Conservation (phyloP, 306 rosid species). For the apple (Malus domestica) region DNA sequence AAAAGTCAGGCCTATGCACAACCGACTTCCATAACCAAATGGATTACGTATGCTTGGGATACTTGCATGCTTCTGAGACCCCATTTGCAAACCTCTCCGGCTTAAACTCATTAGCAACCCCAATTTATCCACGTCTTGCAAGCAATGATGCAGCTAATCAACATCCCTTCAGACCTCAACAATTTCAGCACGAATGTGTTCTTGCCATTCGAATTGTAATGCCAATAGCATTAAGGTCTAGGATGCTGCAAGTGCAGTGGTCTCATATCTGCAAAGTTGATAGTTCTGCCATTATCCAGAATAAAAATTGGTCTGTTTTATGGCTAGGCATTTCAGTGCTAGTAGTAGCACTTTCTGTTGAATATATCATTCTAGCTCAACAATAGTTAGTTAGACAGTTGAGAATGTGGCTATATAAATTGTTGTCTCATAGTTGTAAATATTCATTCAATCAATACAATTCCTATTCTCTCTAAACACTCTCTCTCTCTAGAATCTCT, state of each 20-base stretch:
- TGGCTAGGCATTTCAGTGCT: not conserved
- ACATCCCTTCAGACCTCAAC: slow-evolving; percentile 1
- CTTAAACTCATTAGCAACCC: slow-evolving; percentile 8
- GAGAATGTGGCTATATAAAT: too few species aligned
- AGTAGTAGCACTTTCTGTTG: not conserved
- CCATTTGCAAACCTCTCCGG: slow-evolving; percentile 15
- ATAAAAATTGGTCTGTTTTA: slow-evolving; percentile 10
- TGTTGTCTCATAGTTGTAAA: too few species aligned
- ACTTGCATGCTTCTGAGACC: not conserved
- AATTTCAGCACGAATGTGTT: slow-evolving; percentile 6
- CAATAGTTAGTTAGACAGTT: too few species aligned
- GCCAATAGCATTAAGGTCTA: slow-evolving; percentile 16
- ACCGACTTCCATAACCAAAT: slow-evolving; percentile 5
- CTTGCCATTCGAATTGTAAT: slow-evolving; percentile 16
- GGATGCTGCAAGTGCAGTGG: slow-evolving; percentile 9
- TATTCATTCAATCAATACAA: too few species aligned
- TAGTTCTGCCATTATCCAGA: slow-evolving; percentile 3
- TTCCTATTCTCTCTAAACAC: too few species aligned
- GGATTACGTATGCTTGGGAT: slow-evolving; percentile 7
- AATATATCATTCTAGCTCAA: too few species aligned
- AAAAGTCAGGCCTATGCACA: slow-evolving; percentile 9
- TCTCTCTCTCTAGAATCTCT: too few species aligned
- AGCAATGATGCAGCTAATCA: slow-evolving; percentile 2
- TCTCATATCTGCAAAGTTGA: slow-evolving; percentile 21
- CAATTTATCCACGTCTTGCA: slow-evolving; percentile 10